Conservation (phyloP, 2,329 filamentous ascomycete genomes). For the Calonectria naviculata region DNA sequence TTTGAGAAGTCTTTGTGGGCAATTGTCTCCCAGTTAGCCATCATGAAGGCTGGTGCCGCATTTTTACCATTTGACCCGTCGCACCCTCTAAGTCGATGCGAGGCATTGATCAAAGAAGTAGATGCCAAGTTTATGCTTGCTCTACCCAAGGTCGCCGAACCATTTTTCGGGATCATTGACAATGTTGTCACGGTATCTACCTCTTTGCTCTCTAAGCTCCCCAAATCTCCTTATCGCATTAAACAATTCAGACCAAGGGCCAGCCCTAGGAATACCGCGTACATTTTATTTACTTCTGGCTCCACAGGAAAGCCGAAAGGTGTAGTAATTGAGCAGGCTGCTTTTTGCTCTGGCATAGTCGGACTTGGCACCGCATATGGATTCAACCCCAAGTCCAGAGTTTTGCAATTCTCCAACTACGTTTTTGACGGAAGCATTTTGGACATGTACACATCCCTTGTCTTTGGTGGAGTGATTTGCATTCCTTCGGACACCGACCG, state of each 20-base stretch:
- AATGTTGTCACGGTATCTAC: neutral
- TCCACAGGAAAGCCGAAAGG: constrained; percentile 67
- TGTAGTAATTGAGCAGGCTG: constrained; percentile 49
- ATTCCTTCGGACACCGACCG: constrained; percentile 51
- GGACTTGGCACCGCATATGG: neutral
- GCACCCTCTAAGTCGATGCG: constrained; percentile 41
- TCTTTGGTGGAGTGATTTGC: constrained; percentile 51
- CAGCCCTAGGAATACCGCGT: constrained; percentile 4
- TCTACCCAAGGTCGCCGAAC: neutral
- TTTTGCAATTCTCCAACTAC: constrained; percentile 42
- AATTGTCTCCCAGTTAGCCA: constrained; percentile 33
- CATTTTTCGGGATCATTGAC: neutral
- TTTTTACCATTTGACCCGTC: constrained; percentile 49
- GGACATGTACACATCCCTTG: constrained; percentile 51
- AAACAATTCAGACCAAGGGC: neutral
- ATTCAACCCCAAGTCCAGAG: constrained; percentile 1
- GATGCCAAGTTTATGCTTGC: neutral
- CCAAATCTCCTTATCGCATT: constrained; percentile 3
- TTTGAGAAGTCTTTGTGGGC: constrained; percentile 31
- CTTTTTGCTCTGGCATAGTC: neutral
- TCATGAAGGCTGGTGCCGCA: constrained; percentile 46
- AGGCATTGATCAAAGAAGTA: neutral
- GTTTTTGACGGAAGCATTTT: constrained; percentile 52
- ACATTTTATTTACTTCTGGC: constrained; percentile 66
- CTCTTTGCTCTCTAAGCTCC: neutral